phyloP scores from a whole-genome alignment of 192 early-diverging fungal genomes.

The Rhizophagus clarus region DNA sequence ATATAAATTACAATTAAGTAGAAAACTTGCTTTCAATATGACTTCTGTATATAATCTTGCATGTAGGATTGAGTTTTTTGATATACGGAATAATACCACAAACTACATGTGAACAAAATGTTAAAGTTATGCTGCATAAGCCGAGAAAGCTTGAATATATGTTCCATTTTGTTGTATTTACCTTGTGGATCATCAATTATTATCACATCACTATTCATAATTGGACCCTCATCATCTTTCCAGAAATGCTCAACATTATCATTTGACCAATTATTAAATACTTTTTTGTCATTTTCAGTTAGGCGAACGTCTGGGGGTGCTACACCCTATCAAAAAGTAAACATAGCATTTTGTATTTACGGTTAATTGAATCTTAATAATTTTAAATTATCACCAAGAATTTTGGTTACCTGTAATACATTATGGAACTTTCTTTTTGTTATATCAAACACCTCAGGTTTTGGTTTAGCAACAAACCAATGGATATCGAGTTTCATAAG shows the following conservation, averaged over 20 bases:
- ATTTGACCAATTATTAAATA: slow-evolving; percentile 63
- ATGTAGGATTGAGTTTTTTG: slow-evolving; percentile 65
- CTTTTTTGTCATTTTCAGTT: slow-evolving; percentile 68
- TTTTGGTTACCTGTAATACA: slow-evolving; percentile 59
- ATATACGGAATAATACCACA: slow-evolving; percentile 81
- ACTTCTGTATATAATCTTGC: slow-evolving; percentile 77
- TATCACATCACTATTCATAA: slow-evolving; percentile 75
- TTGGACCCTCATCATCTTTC: slow-evolving; percentile 65
- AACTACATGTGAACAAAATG: slow-evolving; percentile 32
- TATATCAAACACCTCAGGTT: slow-evolving; percentile 84
- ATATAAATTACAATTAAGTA: neutral
- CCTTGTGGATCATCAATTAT: slow-evolving; percentile 86
- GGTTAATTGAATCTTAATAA: neutral
- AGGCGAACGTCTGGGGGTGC: slow-evolving; percentile 46
- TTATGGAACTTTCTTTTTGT: slow-evolving; percentile 91
- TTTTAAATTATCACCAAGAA: neutral
- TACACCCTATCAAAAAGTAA: slow-evolving; percentile 52
- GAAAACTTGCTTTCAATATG: slow-evolving; percentile 68
- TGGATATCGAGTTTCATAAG: slow-evolving; percentile 69
- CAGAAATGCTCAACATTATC: slow-evolving; percentile 77
- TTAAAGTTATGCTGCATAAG: neutral
- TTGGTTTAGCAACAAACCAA: slow-evolving; percentile 81
- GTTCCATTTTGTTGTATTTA: slow-evolving; percentile 10
- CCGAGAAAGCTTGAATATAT: neutral
- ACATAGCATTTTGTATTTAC: neutral